Base-by-base conservation (phyloP, 78 protist genomes). In the Blattamonas nauphoetae region DNA sequence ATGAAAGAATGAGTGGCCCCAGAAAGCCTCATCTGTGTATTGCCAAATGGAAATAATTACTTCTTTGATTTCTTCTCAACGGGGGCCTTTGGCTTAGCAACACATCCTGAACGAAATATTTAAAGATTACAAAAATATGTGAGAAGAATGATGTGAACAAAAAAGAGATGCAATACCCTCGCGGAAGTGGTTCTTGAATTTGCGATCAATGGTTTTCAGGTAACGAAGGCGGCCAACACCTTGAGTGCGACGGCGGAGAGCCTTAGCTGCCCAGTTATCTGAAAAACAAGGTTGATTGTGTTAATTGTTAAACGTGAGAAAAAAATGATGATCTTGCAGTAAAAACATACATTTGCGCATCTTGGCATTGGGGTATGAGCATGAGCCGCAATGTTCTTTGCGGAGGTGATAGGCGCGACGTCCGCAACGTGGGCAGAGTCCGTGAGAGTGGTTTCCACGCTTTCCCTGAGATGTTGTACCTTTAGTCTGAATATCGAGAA, bases 201-300 rank as follows among this genome's bases (percentile, higher is more conserved):
- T 78, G 45, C 96, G 92, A 44, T 87, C 85, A 38, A 95, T 90
- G 33, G 33, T 41, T 91, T 92, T 93, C 38, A 97, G 86, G 93
- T 96, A 89, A 63, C 96, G 89, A 91, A 88, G 89, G 88, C 99
- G 95, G 79, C 99, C 99, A 45, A 99, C 95, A 41, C 99, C 99
- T 81, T 97, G 94, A 43, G 99, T 96, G 88, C 93, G 90, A 85
- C 99, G 93, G 90, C 98, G 96, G 45, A 83, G 86, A 63, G 97
- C 94, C 96, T 96, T 96, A 55, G 85, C 45, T 32, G 87, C n/a
- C 98, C 97, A 95, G 92, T 91, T 88, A 94, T 89, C 90, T 90
- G 81, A 0, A 38, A 84, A 78, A 0, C n/a, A 86, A 42, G 3
- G 34, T 33, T 44, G 1, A 78, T 78, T 35, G 45, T 80, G 87